Conservation (phyloP, 2,329 filamentous ascomycete species). For the Claviceps fusiformis region DNA sequence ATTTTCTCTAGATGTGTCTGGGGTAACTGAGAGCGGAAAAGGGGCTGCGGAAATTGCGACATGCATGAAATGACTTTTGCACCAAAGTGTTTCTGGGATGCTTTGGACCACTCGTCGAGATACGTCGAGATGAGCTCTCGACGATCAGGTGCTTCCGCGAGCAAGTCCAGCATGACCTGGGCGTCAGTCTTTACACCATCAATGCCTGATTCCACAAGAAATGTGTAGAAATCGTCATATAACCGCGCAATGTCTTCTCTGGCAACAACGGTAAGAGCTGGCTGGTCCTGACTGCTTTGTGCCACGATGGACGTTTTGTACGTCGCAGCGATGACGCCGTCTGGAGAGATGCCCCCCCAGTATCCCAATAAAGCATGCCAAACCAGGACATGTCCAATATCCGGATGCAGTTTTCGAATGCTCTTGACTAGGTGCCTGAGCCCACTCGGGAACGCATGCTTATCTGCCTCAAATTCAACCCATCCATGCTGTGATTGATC, state of each 20-base stretch:
- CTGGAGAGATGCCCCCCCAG: constrained; percentile 76
- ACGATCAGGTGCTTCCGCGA: constrained; percentile 55
- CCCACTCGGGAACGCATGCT: constrained; percentile 64
- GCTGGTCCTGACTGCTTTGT: constrained; percentile 37
- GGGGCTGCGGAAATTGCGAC: constrained; percentile 74
- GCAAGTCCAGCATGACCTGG: constrained; percentile 76
- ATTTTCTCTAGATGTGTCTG: constrained; percentile 60
- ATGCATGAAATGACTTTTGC: constrained; percentile 81
- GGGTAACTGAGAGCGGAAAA: constrained; percentile 75
- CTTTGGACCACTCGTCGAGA: constrained; percentile 74
- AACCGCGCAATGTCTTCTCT: constrained; percentile 61
- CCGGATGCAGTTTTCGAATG: constrained; percentile 55
- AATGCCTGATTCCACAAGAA: constrained; percentile 59
- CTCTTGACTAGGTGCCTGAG: constrained; percentile 56
- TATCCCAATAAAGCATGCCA: constrained; percentile 89
- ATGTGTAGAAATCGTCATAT: constrained; percentile 85
- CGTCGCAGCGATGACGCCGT: constrained; percentile 56
- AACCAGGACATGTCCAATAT: constrained; percentile 73
- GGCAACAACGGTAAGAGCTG: constrained; percentile 50
- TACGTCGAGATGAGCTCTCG: constrained; percentile 60
- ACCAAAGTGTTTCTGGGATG: constrained; percentile 64
- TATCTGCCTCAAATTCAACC: constrained; percentile 78
- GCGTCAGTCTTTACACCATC: constrained; percentile 88
- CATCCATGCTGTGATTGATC: constrained; percentile 50
- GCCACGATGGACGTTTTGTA: constrained; percentile 62